Evolutionary conservation across 2,329 filamentous ascomycete genomes (phyloP), one percentile per base, ranked within the genome.

Genomic region (Lasiodiplodia sp.): DNA sequence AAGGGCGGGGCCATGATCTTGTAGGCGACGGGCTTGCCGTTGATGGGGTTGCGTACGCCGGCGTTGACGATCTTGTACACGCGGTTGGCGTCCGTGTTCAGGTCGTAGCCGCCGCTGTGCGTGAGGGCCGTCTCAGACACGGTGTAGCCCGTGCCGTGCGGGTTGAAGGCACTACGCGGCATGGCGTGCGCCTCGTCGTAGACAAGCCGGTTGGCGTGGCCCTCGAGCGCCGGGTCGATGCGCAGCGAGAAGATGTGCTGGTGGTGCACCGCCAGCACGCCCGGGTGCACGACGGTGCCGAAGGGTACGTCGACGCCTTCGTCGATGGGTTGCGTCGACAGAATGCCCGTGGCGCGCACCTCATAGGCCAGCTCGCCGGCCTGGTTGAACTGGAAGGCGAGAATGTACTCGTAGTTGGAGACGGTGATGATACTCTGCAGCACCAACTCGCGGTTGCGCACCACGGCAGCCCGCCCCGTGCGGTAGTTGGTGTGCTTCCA

Each of bases 401-500:
- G 84, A 72, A 92, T 91, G 75, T 92, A 92, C 75, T 92, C 90
- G 78, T 92, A 92, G 79, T 92, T 92, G 12, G 88, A 85, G 4
- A 92, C 88, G 0, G 89, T 92, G 78, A 91, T 90, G 76, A 92
- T 92, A 73, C 86, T 87, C 75, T 92, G 90, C 6, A 92, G 76
- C 0, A 92, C 89, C 4, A 92, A 79, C 75, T 92, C 88, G 31
- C 90, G 84, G 71, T 86, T 88, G 23, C 90, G 86, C 21, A 86
- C 86, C 4, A 91, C 84, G 0, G 87, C 89, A 2, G 89, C 88
- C 11, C 88, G 83, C 0, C 86, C 86, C 5, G 88, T 91, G 11
- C 90, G 83, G 79, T 91, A 90, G 77, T 92, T 92, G 60, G 88
- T 91, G 78, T 92, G 90, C 75, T 92, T 92, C 84, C 89, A 90